Conservation (phyloP, 805 yeast genomes). For the Wickerhamiella vanderwaltii region DNA sequence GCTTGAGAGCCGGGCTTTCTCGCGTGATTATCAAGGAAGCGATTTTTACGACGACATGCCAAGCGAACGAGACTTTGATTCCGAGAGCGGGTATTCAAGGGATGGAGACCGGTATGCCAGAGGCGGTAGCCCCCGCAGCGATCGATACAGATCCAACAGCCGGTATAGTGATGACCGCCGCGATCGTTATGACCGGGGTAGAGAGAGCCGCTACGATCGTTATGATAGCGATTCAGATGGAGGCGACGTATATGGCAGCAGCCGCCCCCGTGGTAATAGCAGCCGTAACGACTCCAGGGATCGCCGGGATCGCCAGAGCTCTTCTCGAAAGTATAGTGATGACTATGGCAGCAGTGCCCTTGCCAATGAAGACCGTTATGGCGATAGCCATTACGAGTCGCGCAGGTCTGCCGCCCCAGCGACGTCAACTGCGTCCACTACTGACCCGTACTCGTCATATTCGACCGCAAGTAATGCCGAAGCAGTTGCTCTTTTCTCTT, state of each 20-base stretch:
- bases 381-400: slow-evolving; percentile 10
- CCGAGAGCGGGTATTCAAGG: slow-evolving; percentile 34
- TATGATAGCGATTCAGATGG: not conserved
- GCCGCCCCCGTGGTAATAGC: not conserved
- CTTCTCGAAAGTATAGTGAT: no score
- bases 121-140: slow-evolving; percentile 13
- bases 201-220: slow-evolving; percentile 5
- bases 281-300: not conserved
- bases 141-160: slow-evolving; percentile 20
- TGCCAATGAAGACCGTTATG: slow-evolving; percentile 3
- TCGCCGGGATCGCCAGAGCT: not conserved
- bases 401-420: no score
- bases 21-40: slow-evolving; percentile 45
- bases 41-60: slow-evolving; percentile 70
- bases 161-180: slow-evolving; percentile 19
- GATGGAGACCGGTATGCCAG: slow-evolving; percentile 8
- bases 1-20: slow-evolving; percentile 74
- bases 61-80: slow-evolving; percentile 60
- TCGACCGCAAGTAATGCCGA: slow-evolving; percentile 53
- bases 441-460: no score
- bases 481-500: slow-evolving; percentile 81
- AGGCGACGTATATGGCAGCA: not conserved
- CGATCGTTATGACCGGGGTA: slow-evolving; percentile 22
- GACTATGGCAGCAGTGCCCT: no score
- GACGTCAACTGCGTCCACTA: no score